Conservation (phyloP, 2,329 filamentous ascomycete genomes). For the Geosmithia flava region DNA sequence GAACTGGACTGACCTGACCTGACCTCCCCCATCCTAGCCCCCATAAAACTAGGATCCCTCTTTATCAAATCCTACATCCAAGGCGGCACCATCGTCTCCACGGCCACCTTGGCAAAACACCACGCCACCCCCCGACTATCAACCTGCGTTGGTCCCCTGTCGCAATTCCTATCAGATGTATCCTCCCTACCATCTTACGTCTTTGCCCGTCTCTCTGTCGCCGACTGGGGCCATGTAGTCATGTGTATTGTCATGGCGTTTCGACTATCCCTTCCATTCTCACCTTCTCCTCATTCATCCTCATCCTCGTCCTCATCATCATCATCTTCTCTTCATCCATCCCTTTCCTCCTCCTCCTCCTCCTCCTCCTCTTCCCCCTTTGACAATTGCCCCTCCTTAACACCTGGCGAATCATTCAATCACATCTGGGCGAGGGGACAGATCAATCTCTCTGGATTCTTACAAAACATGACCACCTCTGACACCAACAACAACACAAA, state of each 20-base stretch:
- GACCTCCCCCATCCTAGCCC: constrained; percentile 5
- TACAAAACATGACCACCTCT: constrained; percentile 22
- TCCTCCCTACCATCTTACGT: not conserved
- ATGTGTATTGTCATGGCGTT: constrained; percentile 26
- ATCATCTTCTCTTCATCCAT: too few relatives aligned
- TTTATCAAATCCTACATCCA: constrained; percentile 26
- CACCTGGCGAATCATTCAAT: constrained; percentile 22
- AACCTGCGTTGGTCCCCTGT: constrained; percentile 11
- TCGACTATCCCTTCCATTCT: constrained; percentile 31
- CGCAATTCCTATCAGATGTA: constrained; percentile 8
- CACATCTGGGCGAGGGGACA: constrained; percentile 22
- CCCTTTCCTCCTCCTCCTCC: too few relatives aligned
- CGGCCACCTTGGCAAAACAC: constrained; percentile 4
- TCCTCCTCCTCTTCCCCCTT: too few relatives aligned
- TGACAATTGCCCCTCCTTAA: too few relatives aligned
- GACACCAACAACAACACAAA: constrained; percentile 6
- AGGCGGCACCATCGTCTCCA: constrained; percentile 21
- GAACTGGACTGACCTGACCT: too few relatives aligned
- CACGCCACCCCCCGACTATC: constrained; percentile 9
- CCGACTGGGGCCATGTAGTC: constrained; percentile 32
- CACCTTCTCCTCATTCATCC: too few relatives aligned
- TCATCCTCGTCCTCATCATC: too few relatives aligned
- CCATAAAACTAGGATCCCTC: constrained; percentile 17
- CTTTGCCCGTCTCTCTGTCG: constrained; percentile 18
- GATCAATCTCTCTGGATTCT: constrained; percentile 25